Evolutionary conservation across 73 alveolate species (phyloP), one percentile per base, ranked within the genome.

Genomic region (Paramecium sexaurelia): DNA sequence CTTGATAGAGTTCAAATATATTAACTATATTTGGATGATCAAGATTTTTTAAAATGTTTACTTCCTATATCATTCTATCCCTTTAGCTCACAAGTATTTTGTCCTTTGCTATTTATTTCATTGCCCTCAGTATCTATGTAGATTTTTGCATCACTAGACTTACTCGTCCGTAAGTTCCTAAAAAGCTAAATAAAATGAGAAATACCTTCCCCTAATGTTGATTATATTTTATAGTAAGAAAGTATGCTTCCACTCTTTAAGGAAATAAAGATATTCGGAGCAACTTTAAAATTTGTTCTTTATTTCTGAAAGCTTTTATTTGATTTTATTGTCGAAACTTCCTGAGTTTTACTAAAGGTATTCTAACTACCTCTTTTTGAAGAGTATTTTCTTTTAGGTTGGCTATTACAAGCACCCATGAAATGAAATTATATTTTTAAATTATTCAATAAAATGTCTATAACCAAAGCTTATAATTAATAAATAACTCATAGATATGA

Each of bases 1-100:
- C 96, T 39, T 71, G 55, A 37, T 68, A 71, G 26, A 83, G 55
- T 32, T 92, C 96, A 87, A 61, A 73, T 13, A 92, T 92, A 22
- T 71, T 40, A 17, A 87, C 84, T 40, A 86, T 92, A 33, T 92
- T 87, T 9, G 96, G 96, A 87, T 92, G 96, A 47, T 92, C 96
- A 9, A 92, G 94, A n/a, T 89, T 51, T 69, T 66, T 88, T 67
- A 88, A 71, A 29, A 88, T 88, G 75, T 71, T 69, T 15, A 88
- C 89, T 88, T 88, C 94, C 11, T 83, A 27, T 17, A 66, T 55
- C 94, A 88, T 69, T 67, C 26, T 83, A 36, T 88, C 75, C 32
- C 43, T 82, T 39, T 88, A 88, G 40, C 92, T 82, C 47, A 41
- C 83, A 24, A 55, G 57, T 11, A 88, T 69, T 45, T 69, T 69